These are phyloP conservation scores for Colletotrichum tropicale DNA, from an alignment of 2,329 filamentous ascomycete species.

Conservation along the genomic window DNA sequence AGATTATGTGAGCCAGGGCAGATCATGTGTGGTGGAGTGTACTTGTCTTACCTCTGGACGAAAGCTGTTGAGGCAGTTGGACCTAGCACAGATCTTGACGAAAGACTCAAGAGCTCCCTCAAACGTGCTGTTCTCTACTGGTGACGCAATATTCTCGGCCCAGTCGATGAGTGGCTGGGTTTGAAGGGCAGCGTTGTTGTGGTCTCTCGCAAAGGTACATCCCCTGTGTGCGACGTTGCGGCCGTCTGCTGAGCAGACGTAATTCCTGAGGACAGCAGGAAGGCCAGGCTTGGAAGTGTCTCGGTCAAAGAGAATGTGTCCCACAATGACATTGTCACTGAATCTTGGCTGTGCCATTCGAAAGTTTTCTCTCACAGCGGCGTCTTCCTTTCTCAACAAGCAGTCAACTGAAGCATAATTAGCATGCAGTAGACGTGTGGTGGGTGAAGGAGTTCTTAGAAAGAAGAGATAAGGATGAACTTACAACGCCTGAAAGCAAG, in stretches of 20 bases:
- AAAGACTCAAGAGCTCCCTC: slow-evolving; percentile 6
- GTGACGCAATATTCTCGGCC: neutral
- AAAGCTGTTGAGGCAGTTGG: neutral
- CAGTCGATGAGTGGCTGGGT: neutral
- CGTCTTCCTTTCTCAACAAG: neutral
- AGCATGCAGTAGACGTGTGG: neutral
- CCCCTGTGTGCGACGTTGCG: neutral
- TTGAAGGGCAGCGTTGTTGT: neutral
- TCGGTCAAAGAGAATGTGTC: neutral
- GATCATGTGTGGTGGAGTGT: too few relatives aligned
- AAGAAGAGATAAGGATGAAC: neutral
- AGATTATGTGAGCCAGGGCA: neutral
- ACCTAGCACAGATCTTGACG: neutral
- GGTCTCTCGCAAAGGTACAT: neutral
- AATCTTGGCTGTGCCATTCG: neutral
- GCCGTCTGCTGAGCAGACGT: neutral
- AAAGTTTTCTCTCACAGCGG: neutral
- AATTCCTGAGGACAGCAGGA: neutral
- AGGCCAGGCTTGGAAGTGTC: neutral
- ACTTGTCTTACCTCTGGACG: neutral
- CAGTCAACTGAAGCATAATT: neutral
- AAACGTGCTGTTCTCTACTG: neutral
- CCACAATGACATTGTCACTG: neutral
- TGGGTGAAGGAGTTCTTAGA: too few relatives aligned
- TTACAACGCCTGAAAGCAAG: neutral